Base-by-base conservation (phyloP, 1,284 basidiomycete genomes). In the Trichosporon faecale region DNA sequence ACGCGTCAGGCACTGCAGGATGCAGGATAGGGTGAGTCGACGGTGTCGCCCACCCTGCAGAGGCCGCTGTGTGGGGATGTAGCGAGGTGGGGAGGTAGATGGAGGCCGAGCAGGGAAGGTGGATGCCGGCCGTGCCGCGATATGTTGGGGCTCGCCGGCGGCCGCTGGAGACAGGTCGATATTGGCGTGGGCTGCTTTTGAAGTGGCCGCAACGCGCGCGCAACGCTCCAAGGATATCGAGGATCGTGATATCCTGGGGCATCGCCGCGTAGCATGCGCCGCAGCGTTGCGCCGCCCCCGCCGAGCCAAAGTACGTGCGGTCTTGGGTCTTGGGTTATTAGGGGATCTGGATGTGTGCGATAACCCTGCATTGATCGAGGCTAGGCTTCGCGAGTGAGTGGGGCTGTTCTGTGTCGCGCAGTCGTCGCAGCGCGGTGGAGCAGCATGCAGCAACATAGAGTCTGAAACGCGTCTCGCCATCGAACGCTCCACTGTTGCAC, bases 401-500 rank as follows among this genome's bases (percentile, higher is more conserved):
- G 55, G 57, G 57, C 23, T 31, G 3, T 6, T 18, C 27, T 21
- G 14, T 2, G 18, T 61, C 57, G 27, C 57, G 57, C 57, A 29
- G 27, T n/a, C n/a, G n/a, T n/a, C n/a, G n/a, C 57, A 31, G 11
- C 14, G 31, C 27, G 21, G 27, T 61, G 57, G 57, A 61, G 57
- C 57, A 18, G n/a, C n/a, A n/a, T n/a, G n/a, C n/a, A n/a, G n/a
- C n/a, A n/a, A n/a, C 49, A n/a, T 61, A 61, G 57, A 61, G 57
- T 33, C 57, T 61, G 29, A 61, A 61, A 61, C 57, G 57, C 57
- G 18, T 27, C 57, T 61, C 57, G 57, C 57, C 57, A 61, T 61
- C 57, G 57, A n/a, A 5, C 23, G 49, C 57, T 61, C 27, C 27
- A 31, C 14, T 7, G 9, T n/a, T 61, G 16, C 27, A 31, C 14